These are phyloP conservation scores for Beauveria rudraprayagi DNA, from an alignment of 2,329 filamentous ascomycete genomes.

Conservation along the genomic window DNA sequence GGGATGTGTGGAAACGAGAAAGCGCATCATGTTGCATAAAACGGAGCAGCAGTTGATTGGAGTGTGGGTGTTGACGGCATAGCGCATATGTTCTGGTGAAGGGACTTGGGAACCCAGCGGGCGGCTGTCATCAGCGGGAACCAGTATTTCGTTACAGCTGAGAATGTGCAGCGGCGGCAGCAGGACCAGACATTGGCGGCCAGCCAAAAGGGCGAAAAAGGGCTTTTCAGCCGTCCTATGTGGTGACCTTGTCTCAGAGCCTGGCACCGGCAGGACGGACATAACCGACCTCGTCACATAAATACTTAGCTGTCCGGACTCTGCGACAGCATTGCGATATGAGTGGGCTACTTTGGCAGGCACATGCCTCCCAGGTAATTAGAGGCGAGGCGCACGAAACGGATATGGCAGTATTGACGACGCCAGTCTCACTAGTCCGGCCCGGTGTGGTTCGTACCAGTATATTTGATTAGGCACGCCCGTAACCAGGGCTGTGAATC, in stretches of 20 bases:
- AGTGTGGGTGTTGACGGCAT: not conserved
- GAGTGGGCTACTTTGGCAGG: slow-evolving; percentile 2
- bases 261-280: not conserved
- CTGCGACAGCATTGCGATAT: slow-evolving; percentile 2
- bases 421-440: not conserved
- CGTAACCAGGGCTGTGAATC: not conserved
- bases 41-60: not conserved
- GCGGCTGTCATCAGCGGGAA: no score
- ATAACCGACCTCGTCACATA: not conserved
- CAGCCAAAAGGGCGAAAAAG: not conserved
- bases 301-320: not conserved
- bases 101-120: not conserved
- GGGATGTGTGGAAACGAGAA: not conserved
- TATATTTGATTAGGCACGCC: not conserved
- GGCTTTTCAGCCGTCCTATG: not conserved
- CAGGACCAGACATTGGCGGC: not conserved
- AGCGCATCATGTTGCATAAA: not conserved
- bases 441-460: not conserved
- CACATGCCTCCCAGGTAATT: not conserved
- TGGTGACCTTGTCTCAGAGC: slow-evolving; percentile 1
- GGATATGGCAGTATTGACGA: not conserved
- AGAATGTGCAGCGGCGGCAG: not conserved
- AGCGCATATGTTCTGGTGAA: not conserved
- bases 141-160: not conserved
- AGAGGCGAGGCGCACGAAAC: slow-evolving; percentile 4